Conservation (phyloP, 371 early-diverging fungal species). For the Phascolomyces articulosus region DNA sequence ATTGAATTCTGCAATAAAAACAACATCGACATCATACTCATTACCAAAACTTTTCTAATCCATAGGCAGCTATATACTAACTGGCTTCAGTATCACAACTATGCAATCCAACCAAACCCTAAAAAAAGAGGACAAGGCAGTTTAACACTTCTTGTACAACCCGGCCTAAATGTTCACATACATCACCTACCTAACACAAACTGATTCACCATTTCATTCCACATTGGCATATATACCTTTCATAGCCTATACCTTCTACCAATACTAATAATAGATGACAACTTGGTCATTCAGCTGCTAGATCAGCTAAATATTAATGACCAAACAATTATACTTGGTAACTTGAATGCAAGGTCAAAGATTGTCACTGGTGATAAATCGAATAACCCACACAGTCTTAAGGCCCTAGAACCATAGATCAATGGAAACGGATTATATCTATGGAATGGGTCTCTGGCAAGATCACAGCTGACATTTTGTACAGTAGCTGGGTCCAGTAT, state of each 20-base stretch:
- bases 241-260: slow-evolving; percentile 5
- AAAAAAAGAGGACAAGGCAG: not conserved
- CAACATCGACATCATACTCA: no score
- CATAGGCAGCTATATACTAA: no score
- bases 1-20: no score
- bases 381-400: not conserved
- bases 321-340: not conserved
- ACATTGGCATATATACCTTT: not conserved
- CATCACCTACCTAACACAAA: not conserved
- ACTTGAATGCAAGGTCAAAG: not conserved
- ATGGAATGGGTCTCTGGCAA: slow-evolving; percentile 5
- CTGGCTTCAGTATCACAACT: no score
- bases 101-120: not conserved
- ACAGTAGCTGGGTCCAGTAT: slow-evolving; percentile 1
- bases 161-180: not conserved
- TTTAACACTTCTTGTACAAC: not conserved
- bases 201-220: not conserved
- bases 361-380: not conserved
- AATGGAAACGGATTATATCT: not conserved
- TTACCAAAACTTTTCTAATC: no score
- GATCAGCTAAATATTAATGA: not conserved
- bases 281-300: not conserved
- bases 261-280: not conserved
- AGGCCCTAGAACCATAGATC: not conserved
- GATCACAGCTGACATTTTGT: slow-evolving; percentile 2